Conservation (phyloP, 2,329 filamentous ascomycete species). For the Coleophoma eucalyptorum region DNA sequence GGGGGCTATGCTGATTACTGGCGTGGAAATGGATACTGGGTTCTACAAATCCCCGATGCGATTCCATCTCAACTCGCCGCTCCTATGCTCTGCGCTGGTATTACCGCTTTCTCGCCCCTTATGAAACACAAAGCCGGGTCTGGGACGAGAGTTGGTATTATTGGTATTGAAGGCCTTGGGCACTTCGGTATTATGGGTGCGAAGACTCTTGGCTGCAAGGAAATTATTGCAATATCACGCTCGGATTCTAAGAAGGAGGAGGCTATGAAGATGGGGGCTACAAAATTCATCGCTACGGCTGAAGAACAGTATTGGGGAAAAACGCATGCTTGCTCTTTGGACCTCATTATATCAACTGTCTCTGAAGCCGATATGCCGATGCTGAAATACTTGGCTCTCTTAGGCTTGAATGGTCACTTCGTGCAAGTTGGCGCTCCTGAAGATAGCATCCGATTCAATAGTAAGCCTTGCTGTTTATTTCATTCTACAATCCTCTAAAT, state of each 20-base stretch:
- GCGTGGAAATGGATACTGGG: constrained; percentile 40
- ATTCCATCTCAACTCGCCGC: constrained; percentile 41
- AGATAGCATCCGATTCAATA: neutral
- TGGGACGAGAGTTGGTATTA: constrained; percentile 63
- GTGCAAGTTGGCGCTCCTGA: constrained; percentile 50
- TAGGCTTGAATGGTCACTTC: constrained; percentile 53
- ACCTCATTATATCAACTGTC: constrained; percentile 55
- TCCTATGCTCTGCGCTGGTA: constrained; percentile 70
- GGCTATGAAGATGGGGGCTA: constrained; percentile 55
- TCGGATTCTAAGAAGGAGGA: constrained; percentile 51
- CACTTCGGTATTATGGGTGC: constrained; percentile 70
- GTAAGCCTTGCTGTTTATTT: neutral
- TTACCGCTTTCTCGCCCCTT: constrained; percentile 68
- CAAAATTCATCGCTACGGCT: constrained; percentile 42
- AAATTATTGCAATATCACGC: constrained; percentile 58
- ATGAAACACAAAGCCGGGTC: constrained; percentile 60
- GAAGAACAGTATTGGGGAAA: constrained; percentile 52
- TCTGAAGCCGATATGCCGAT: constrained; percentile 55
- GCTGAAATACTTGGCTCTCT: constrained; percentile 51
- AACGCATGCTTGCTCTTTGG: constrained; percentile 42
- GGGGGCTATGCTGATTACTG: constrained; percentile 42
- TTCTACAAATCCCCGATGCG: constrained; percentile 47
- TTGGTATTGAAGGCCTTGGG: constrained; percentile 68
- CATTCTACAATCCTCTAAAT: neutral
- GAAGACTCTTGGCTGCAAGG: constrained; percentile 62